These are phyloP conservation scores for Penicilliopsis zonata DNA, from an alignment of 495 filamentous ascomycete genomes.

Conservation along the genomic window DNA sequence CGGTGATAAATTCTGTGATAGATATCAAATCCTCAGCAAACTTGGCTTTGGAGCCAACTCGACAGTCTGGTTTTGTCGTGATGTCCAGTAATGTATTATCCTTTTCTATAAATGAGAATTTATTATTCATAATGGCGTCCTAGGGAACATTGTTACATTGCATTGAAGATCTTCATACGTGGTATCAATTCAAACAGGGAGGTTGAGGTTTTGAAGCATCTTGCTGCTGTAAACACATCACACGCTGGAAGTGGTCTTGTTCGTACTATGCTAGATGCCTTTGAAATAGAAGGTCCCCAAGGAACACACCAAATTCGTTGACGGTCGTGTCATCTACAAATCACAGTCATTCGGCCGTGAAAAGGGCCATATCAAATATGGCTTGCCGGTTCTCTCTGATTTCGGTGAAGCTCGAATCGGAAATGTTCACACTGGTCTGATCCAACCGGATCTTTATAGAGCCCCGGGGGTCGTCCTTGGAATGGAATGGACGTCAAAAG, in stretches of 20 bases:
- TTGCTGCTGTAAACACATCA: slow-evolving; percentile 8
- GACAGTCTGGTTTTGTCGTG: slow-evolving; percentile 38
- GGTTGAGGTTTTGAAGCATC: slow-evolving; percentile 18
- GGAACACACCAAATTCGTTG: slow-evolving; percentile 18
- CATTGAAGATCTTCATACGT: slow-evolving; percentile 21
- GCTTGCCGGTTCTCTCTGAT: slow-evolving; percentile 12
- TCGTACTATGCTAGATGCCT: slow-evolving; percentile 20
- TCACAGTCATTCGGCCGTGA: slow-evolving; percentile 6
- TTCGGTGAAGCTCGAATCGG: slow-evolving; percentile 16
- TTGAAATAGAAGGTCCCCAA: slow-evolving; percentile 18
- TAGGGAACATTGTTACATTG: slow-evolving; percentile 21
- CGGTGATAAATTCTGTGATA: slow-evolving; percentile 29
- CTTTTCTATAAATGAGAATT: slow-evolving; percentile 5
- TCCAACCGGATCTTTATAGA: slow-evolving; percentile 21
- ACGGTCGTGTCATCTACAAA: slow-evolving; percentile 5
- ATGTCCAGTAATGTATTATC: slow-evolving; percentile 17
- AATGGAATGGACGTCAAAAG: slow-evolving; percentile 20
- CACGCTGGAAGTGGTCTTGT: slow-evolving; percentile 21
- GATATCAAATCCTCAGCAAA: slow-evolving; percentile 39
- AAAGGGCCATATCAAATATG: slow-evolving; percentile 6
- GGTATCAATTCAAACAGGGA: slow-evolving; percentile 11
- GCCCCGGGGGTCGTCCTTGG: slow-evolving; percentile 26
- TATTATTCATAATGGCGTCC: neutral
- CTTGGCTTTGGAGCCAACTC: slow-evolving; percentile 38
- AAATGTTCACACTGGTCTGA: slow-evolving; percentile 12